These are phyloP conservation scores for Sugiyamaella pinicola DNA, from an alignment of 1,139 yeast genomes.

Conservation along the genomic window DNA sequence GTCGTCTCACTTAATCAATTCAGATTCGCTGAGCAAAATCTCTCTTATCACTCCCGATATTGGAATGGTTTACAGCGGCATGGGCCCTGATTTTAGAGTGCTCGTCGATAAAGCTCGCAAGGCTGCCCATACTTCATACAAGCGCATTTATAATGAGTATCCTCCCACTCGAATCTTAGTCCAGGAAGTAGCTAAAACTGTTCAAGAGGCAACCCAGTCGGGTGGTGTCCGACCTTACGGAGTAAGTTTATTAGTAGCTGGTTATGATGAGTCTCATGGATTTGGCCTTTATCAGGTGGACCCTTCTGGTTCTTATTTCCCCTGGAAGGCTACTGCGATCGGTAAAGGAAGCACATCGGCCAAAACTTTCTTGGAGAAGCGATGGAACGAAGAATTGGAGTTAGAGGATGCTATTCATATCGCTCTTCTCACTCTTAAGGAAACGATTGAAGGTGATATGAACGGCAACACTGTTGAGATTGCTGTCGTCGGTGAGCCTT, in stretches of 20 bases:
- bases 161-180: constrained; percentile 96
- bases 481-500: constrained; percentile 81
- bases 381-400: constrained; percentile 97
- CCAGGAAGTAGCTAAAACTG: constrained; percentile 90
- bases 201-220: constrained; percentile 98
- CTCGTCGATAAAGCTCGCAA: constrained; percentile 92
- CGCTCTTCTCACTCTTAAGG: constrained; percentile 90
- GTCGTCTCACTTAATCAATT: constrained; percentile 72
- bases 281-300: constrained; percentile 94
- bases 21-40: constrained; percentile 76
- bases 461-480: constrained; percentile 96
- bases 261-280: constrained; percentile 80
- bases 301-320: constrained; percentile 97
- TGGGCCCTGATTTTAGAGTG: constrained; percentile 99
- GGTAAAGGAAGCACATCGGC: constrained; percentile 95
- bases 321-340: constrained; percentile 99
- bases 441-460: constrained; percentile 97
- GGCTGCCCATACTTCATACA: constrained; percentile 89
- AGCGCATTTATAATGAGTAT: constrained; percentile 90
- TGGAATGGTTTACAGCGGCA: constrained; percentile 96
- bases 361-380: constrained; percentile 93
- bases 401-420: constrained; percentile 98
- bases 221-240: constrained; percentile 99
- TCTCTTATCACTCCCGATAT: constrained; percentile 89
- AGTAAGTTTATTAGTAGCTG: constrained; percentile 91